Evolutionary conservation across 2,329 filamentous ascomycete genomes (phyloP), one percentile per base, ranked within the genome.

Genomic region (Phyllosticta citrichinensis): DNA sequence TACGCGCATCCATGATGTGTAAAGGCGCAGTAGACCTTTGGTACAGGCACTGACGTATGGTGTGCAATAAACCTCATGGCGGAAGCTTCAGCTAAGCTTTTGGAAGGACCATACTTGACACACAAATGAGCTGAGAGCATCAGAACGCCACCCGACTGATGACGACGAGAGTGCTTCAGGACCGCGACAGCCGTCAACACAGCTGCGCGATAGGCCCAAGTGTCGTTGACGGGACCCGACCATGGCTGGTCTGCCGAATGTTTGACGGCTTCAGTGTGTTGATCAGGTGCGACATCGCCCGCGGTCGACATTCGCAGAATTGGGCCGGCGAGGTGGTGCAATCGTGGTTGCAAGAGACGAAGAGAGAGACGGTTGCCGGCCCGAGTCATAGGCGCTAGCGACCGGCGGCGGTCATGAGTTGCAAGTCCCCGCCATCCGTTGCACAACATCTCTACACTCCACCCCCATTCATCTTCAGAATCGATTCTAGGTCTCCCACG

Each of bases 11-110:
- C 72, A 10, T 72, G 70, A 58, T 73, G 68, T 1, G 69, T 58
- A 57, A 81, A 81, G 40, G 77, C 70, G 63, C 71, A 78, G 63
- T 77, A 69, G 1, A 81, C 69, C 10, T 72, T 71, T 2, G 79
- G 79, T 0, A 80, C 74, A 3, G 78, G 78, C 22, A 81, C 71
- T 1, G 68, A 69, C 4, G 77, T 80, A 56, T 77, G 68, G 14
- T 68, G 55, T 5, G 72, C 68, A 55, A 80, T 63, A 56, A 74
- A 78, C 24, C 69, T 64, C 69, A 80, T 76, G 2, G 76, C 68
- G 50, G 67, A 66, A 27, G 72, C 76, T 67, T 79, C 75, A 6
- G 72, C 66, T 8, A 78, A 68, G 52, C 71, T 68, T 10, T 67
- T 64, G 52, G 56, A 64, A 30, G 58, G 60, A 11, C 69, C 73